phyloP scores from a whole-genome alignment of 1,284 basidiomycete genomes.

The Inonotus hispidus region DNA sequence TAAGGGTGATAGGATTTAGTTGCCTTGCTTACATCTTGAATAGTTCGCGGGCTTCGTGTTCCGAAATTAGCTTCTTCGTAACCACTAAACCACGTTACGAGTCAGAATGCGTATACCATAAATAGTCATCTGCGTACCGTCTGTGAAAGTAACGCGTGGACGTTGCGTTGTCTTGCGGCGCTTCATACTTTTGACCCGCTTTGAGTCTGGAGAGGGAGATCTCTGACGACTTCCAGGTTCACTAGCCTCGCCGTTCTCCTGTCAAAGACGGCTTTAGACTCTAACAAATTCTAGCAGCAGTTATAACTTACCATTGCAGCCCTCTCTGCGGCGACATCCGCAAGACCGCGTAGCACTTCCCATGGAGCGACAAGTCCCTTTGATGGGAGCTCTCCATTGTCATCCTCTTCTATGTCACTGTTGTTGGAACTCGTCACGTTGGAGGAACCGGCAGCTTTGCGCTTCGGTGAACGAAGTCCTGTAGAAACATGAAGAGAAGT shows the following conservation, averaged over 20 bases:
- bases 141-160: conserved; percentile 54
- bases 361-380: conserved; percentile 76
- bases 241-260: conserved; percentile 73
- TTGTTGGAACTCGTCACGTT: conserved; percentile 70
- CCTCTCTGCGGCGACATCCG: conserved; percentile 72
- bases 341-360: conserved; percentile 75
- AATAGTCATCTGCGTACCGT: conserved; percentile 41
- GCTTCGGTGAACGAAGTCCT: conserved; percentile 35
- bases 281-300: conserved; percentile 11
- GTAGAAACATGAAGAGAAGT: conserved; percentile 32
- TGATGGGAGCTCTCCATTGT: conserved; percentile 71
- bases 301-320: conserved; percentile 55
- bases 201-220: conserved; percentile 59
- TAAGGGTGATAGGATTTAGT: conserved; percentile 19
- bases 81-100: conserved; percentile 47
- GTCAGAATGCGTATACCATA: neutral
- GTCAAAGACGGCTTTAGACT: conserved; percentile 11
- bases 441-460: conserved; percentile 53
- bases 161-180: conserved; percentile 60
- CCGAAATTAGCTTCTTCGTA: conserved; percentile 71
- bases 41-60: conserved; percentile 76
- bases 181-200: conserved; percentile 59
- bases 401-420: conserved; percentile 68
- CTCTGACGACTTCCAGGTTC: conserved; percentile 69
- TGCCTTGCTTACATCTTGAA: conserved; percentile 64